Evolutionary conservation across 2,329 filamentous ascomycete species (phyloP).

Genomic region (Pyrenophora teres): DNA sequence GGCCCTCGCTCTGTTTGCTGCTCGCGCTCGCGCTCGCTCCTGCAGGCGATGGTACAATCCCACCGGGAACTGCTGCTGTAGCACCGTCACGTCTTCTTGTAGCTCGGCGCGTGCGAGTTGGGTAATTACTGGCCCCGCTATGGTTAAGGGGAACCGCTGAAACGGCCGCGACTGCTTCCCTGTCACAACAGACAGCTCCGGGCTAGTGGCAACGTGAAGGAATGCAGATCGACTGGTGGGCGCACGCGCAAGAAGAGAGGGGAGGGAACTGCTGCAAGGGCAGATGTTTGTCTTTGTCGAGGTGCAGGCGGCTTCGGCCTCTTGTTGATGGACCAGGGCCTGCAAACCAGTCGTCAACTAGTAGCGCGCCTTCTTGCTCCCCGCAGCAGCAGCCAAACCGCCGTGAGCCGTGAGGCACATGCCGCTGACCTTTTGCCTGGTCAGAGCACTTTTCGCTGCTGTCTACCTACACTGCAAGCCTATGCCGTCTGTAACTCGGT

Average conservation of each 20-base stretch:
- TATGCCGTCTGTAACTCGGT: no score
- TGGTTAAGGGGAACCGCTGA: constrained; percentile 38
- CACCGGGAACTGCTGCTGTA: constrained; percentile 34
- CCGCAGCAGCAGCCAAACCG: constrained; percentile 16
- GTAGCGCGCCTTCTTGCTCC: constrained; percentile 31
- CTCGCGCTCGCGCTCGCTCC: constrained; percentile 17
- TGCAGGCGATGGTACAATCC: constrained; percentile 31
- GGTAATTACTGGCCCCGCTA: constrained; percentile 38
- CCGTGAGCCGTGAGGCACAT: constrained; percentile 26
- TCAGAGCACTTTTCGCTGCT: not conserved
- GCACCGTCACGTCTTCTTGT: constrained; percentile 34
- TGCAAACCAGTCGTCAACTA: constrained; percentile 10
- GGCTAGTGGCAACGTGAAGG: constrained; percentile 5
- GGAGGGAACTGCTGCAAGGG: no score
- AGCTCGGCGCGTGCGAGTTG: constrained; percentile 35
- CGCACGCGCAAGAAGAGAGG: not conserved
- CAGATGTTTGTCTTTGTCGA: constrained; percentile 17
- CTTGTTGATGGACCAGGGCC: constrained; percentile 22
- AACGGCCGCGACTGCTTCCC: constrained; percentile 5
- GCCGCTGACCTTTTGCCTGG: constrained; percentile 3
- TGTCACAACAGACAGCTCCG: constrained; percentile 4
- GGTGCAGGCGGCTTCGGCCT: constrained; percentile 23
- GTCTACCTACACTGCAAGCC: no score
- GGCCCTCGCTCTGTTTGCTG: constrained; percentile 37
- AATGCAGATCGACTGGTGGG: not conserved